Conservation (phyloP, 495 filamentous ascomycete species). For the Penicillium mononematosum region DNA sequence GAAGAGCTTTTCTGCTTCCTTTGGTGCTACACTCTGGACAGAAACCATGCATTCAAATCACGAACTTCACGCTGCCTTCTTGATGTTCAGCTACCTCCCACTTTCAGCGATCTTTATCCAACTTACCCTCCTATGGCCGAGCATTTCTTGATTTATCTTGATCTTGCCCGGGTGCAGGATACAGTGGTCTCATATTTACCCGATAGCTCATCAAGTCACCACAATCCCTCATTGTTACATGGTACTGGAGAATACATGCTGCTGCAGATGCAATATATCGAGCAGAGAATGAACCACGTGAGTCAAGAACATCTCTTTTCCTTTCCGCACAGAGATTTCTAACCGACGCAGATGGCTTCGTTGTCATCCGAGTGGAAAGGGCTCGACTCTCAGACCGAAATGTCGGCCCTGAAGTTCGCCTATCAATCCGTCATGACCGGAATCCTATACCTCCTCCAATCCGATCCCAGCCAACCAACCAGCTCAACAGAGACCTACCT, state of each 20-base stretch:
- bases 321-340: neutral
- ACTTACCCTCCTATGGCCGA: slow-evolving; percentile 4
- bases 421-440: slow-evolving; percentile 24
- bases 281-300: slow-evolving; percentile 18
- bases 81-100: neutral
- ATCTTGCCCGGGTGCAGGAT: slow-evolving; percentile 25
- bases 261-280: slow-evolving; percentile 20
- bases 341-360: slow-evolving; percentile 11
- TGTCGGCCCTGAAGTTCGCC: slow-evolving; percentile 24
- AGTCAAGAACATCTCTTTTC: neutral
- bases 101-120: slow-evolving; percentile 2
- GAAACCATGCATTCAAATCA: slow-evolving; percentile 25
- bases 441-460: slow-evolving; percentile 20
- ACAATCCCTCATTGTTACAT: neutral
- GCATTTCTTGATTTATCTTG: slow-evolving; percentile 19
- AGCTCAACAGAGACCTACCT: slow-evolving; percentile 15
- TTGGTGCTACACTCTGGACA: slow-evolving; percentile 28
- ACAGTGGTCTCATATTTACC: slow-evolving; percentile 13
- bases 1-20: slow-evolving; percentile 28
- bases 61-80: slow-evolving; percentile 12
- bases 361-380: slow-evolving; percentile 21
- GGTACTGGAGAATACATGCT: slow-evolving; percentile 8
- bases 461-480: neutral
- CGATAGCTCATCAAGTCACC: neutral
- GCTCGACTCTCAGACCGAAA: slow-evolving; percentile 19